These are phyloP conservation scores for Eimeria acervulina DNA, from an alignment of 169 alveolate genomes.

Conservation along the genomic window DNA sequence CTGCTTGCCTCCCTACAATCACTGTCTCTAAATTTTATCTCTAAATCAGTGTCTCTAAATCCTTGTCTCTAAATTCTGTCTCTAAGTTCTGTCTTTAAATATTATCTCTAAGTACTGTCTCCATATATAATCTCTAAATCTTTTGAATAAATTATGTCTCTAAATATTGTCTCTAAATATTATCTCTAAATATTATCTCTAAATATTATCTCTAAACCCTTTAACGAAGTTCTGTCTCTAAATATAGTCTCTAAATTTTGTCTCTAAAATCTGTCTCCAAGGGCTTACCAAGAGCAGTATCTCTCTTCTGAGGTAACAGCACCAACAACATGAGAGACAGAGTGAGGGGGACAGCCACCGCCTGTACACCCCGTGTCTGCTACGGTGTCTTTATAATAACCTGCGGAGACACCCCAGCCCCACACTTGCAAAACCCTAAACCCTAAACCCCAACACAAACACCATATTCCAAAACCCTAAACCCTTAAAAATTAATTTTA, in stretches of 20 bases:
- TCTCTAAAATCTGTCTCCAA: neutral
- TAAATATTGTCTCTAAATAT: neutral
- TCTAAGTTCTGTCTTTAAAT: conserved; percentile 22
- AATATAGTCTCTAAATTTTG: neutral
- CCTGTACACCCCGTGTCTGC: conserved; percentile 80
- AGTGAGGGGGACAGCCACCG: conserved; percentile 59
- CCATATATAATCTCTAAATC: neutral
- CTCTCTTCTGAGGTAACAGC: conserved; percentile 70
- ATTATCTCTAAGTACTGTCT: too few species aligned
- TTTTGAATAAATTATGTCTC: neutral
- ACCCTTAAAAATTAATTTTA: neutral
- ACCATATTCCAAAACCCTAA: neutral
- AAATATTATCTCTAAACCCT: neutral
- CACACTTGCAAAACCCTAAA: neutral
- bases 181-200: neutral
- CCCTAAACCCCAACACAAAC: neutral
- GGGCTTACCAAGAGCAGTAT: conserved; percentile 64
- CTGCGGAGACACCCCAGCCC: conserved; percentile 34
- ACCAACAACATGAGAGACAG: conserved; percentile 69
- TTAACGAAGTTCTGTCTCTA: neutral
- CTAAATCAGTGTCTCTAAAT: neutral
- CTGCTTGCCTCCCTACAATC: neutral
- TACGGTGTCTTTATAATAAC: conserved; percentile 73
- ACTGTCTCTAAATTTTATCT: neutral
- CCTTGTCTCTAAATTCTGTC: neutral